Evolutionary conservation across 1,284 basidiomycete genomes (phyloP), one percentile per base, ranked within the genome.

Genomic region (Afroboletus lepidellus): DNA sequence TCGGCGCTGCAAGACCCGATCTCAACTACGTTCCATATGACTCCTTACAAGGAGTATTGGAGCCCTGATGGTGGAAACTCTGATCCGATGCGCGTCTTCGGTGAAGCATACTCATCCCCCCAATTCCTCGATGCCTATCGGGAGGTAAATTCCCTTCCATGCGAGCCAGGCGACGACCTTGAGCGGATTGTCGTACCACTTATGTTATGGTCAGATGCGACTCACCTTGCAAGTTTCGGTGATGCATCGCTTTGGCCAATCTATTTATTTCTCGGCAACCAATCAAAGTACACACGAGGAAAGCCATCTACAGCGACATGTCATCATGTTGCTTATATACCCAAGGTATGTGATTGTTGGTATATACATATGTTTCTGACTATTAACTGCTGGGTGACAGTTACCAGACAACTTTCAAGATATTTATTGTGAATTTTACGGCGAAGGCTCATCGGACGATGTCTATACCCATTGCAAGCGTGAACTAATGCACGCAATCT

Each of bases 241-340:
- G 63, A 56, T 13, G 64, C 69, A 0, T 57, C 60, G 0, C 37
- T 72, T 1, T 72, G 69, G 71, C 71, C 68, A 3, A 51, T 72
- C 0, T 74, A 74, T 25, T 13, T 67, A n/a, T 62, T 63, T 15
- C 58, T 71, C 34, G 66, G 69, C 0, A 72, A 73, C 48, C 57
- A 65, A 0, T 69, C 65, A 1, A 74, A 74, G 39, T 71, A 72
- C 39, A 50, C 57, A 3, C 41, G 51, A 2, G 43, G 41, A 9
- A 59, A 62, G 42, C 65, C 65, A 1, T 6, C 27, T 6, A 9
- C 27, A 9, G 27, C 27, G 9, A 9, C 27, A 6, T 27, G 27
- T 9, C 27, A 27, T 9, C 27, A 27, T 9, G 9, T 27, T 9
- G 27, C 27, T 27, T 71, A 70, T 41, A 57, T 72, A 15, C 68